These are phyloP conservation scores for Aspergillus jensenii DNA, from an alignment of 2,329 filamentous ascomycete genomes.

Conservation along the genomic window DNA sequence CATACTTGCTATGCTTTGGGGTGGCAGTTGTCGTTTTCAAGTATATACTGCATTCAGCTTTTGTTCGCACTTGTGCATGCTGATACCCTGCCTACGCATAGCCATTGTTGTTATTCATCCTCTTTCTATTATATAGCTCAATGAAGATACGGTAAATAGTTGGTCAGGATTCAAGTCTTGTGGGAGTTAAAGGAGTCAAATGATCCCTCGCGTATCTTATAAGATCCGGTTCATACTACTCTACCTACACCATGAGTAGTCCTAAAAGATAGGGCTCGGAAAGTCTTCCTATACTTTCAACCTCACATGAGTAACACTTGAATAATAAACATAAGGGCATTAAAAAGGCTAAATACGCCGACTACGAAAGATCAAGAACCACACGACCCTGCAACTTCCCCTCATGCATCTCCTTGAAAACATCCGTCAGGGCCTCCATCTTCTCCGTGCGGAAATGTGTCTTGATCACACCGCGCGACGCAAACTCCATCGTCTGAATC, in stretches of 20 bases:
- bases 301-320: neutral
- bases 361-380: constrained; percentile 44
- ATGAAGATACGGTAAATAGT: neutral
- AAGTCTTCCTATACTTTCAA: neutral
- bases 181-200: no score
- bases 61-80: neutral
- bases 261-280: no score
- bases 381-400: constrained; percentile 49
- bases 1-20: neutral
- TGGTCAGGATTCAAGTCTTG: neutral
- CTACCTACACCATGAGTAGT: no score
- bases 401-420: constrained; percentile 48
- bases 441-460: constrained; percentile 47
- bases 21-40: neutral
- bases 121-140: neutral
- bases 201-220: no score
- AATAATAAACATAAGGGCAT: neutral
- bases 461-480: constrained; percentile 49
- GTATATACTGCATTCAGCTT: neutral
- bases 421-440: constrained; percentile 47
- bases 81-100: neutral
- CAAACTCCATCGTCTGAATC: constrained; percentile 50
- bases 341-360: neutral
- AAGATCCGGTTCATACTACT: no score
- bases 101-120: neutral